Conservation (phyloP, 225 moss, liverwort and hornwort species). For the Asterella californica region DNA sequence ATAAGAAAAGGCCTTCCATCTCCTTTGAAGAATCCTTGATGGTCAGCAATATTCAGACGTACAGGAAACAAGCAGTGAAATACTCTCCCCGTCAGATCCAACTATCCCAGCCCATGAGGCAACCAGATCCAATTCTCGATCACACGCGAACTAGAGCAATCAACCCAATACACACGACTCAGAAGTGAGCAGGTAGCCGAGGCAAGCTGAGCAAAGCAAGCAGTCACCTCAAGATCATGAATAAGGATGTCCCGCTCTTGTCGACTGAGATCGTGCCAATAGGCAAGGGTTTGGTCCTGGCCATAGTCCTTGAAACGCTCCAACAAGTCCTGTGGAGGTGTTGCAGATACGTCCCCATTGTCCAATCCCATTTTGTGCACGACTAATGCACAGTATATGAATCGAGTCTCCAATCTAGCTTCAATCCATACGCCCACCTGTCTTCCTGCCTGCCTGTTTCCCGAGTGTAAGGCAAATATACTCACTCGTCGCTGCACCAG, state of each 20-base stretch:
- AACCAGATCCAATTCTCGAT: constrained; percentile 2
- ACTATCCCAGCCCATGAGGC: background rate
- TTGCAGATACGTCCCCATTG: constrained; percentile 11
- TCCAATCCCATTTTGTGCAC: constrained; percentile 31
- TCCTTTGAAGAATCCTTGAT: background rate
- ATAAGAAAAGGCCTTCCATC: background rate
- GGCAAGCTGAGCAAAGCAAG: background rate
- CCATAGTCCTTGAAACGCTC: constrained; percentile 60
- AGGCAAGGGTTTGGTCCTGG: constrained; percentile 45
- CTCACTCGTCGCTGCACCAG: background rate
- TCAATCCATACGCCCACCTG: constrained; percentile 12
- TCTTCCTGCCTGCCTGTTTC: background rate
- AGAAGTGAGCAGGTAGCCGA: background rate
- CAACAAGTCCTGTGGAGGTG: constrained; percentile 43
- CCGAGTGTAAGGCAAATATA: background rate
- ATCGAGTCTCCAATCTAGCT: constrained; percentile 12
- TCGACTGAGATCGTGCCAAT: constrained; percentile 41
- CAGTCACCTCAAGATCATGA: constrained; percentile 47
- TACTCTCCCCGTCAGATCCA: background rate
- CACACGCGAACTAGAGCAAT: background rate
- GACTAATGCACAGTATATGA: background rate
- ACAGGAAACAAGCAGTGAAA: background rate
- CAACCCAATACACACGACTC: background rate
- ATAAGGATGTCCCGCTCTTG: constrained; percentile 44
- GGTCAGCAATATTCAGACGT: background rate